Base-by-base conservation (phyloP, 768 basidiomycete species). In the Lactarius indigo region DNA sequence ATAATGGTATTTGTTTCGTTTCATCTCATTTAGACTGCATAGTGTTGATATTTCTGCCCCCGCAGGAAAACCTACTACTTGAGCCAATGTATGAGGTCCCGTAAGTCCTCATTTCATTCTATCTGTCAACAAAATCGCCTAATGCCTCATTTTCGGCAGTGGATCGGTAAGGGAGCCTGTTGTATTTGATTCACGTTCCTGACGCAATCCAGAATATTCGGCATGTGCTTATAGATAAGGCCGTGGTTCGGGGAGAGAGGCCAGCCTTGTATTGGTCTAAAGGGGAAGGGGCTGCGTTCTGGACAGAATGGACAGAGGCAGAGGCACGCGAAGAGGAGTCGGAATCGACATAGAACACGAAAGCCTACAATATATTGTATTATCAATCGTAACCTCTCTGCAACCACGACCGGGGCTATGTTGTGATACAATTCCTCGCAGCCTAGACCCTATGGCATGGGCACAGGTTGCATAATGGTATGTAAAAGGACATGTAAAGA, bases 71-170 rank as follows among this genome's bases (percentile, higher is more conserved):
- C 26, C 75, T 96, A 3, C 78, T 98, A 59, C 79, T 96, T 57
- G 94, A 98, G 58, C 82, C 93, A 0, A 97, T 97, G 95, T 96
- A 92, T 73, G 91, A 94, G 79, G 89, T 88, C 56, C 92, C 93
- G 88, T 91, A 76, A 85, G 89, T 86, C 17, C 42, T 57, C 42
- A 28, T 61, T 67, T 66, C 39, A 23, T 44, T 57, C 44, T 17
- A 44, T 65, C 9, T 58, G 37, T 33, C 30, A 66, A 59, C 44
- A 35, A 50, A 63, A 13, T 47, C 37, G 26, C 61, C 35, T 56
- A 61, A 63, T 55, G 28, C 44, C 55, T 66, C 63, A 37, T 39
- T 33, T 64, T 61, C 61, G 64, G 35, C 67, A 88, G 88, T 64
- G 89, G 89, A 69, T 91, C 89, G 71, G 89, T 90, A 74, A 75